phyloP scores from a whole-genome alignment of 2,329 filamentous ascomycete genomes.

The Ophiostoma sp. region DNA sequence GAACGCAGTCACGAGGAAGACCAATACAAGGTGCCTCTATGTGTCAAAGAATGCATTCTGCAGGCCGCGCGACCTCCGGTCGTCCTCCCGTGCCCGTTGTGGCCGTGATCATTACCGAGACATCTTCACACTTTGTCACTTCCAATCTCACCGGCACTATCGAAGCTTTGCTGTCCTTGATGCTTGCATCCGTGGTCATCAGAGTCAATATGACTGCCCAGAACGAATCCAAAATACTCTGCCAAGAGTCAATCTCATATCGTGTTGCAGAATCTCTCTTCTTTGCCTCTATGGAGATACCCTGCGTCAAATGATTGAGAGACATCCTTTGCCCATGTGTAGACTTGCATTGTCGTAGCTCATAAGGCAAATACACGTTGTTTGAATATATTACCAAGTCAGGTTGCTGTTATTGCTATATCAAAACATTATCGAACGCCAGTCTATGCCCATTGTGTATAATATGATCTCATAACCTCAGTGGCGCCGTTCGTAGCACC shows the following conservation, averaged over 20 bases:
- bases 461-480: not conserved
- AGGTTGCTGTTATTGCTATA: conserved; percentile 3
- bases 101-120: not conserved
- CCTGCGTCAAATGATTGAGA: conserved; percentile 85
- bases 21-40: not conserved
- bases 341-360: not conserved
- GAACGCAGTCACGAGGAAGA: not conserved
- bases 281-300: conserved; percentile 69
- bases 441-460: not conserved
- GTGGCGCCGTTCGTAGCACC: not conserved
- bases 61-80: not conserved
- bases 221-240: conserved; percentile 66
- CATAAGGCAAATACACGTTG: not conserved
- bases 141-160: conserved; percentile 56
- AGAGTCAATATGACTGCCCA: conserved; percentile 87
- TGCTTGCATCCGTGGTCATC: conserved; percentile 54
- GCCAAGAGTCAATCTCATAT: conserved; percentile 85
- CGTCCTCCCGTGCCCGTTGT: conserved; percentile 7
- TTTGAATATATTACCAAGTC: not conserved
- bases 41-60: not conserved
- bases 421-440: not conserved
- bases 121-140: not conserved
- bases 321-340: conserved; percentile 44
- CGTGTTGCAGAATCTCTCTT: conserved; percentile 78
- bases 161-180: conserved; percentile 77